Percentiles rank a stretch among this genome's conserved stretches.
phyloP scores from a whole-genome alignment of 2,329 filamentous ascomycete genomes.

The Neonectria magnoliae region DNA sequence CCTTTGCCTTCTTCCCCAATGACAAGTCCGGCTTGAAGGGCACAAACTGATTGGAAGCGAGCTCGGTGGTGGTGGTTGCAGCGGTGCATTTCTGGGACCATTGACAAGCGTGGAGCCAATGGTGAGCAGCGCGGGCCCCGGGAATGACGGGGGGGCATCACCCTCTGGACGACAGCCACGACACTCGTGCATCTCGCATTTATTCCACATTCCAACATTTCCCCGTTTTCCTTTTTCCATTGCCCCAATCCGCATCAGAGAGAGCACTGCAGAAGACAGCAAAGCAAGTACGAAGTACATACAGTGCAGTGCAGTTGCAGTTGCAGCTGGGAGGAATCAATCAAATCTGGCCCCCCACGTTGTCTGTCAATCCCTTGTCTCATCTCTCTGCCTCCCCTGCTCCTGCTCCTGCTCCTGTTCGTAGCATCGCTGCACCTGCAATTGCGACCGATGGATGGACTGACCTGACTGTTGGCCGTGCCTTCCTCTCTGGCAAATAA shows the following conservation, averaged over 20 bases:
- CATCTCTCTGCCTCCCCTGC: background rate
- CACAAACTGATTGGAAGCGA: background rate
- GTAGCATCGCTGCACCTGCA: background rate
- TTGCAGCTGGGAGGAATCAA: background rate
- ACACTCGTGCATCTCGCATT: constrained; percentile 53
- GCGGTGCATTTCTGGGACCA: constrained; percentile 8
- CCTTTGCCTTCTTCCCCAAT: background rate
- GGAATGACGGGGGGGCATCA: constrained; percentile 30
- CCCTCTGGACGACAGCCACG: constrained; percentile 60
- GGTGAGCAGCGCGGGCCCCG: constrained; percentile 31
- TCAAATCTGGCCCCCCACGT: background rate
- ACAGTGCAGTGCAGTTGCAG: background rate
- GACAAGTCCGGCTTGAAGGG: constrained; percentile 6
- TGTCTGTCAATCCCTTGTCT: background rate
- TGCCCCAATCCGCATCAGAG: background rate
- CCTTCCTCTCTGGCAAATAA: background rate
- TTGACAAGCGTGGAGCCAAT: constrained; percentile 28
- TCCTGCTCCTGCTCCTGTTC: constrained; percentile 7
- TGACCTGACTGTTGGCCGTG: background rate
- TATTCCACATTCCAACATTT: constrained; percentile 7
- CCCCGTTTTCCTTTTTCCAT: constrained; percentile 8
- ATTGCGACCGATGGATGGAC: background rate
- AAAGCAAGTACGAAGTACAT: background rate
- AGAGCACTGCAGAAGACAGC: constrained; percentile 3
- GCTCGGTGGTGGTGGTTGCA: background rate